A percentile compares a stretch with the other conserved stretches of the same genome.
phyloP scores from a whole-genome alignment of 306 rosid species.

The Begonia peltatifolia region DNA sequence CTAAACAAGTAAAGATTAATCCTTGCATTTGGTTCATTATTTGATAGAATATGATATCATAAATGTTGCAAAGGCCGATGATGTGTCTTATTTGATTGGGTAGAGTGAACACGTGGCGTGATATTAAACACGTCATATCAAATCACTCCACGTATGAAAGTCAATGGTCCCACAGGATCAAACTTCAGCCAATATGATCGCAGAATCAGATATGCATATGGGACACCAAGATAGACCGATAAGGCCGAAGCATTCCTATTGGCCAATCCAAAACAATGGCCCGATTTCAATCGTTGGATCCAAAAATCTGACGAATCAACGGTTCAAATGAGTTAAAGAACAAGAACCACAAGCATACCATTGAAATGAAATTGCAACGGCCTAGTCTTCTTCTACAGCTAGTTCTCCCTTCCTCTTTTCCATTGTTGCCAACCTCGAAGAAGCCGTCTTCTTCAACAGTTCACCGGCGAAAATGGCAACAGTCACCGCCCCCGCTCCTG shows the following conservation, averaged over 20 bases:
- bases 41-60: too few species aligned
- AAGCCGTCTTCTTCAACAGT: neutral
- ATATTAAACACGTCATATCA: slow-evolving; percentile 10
- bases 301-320: slow-evolving; percentile 34
- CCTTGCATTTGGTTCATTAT: too few species aligned
- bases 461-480: slow-evolving; percentile 57
- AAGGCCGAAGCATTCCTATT: slow-evolving; percentile 29
- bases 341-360: slow-evolving; percentile 44
- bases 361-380: slow-evolving; percentile 27
- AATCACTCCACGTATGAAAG: slow-evolving; percentile 7
- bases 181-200: slow-evolving; percentile 30
- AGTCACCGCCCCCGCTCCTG: slow-evolving; percentile 73
- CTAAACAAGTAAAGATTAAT: too few species aligned
- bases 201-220: slow-evolving; percentile 44
- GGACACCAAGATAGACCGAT: slow-evolving; percentile 55
- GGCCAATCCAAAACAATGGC: slow-evolving; percentile 17
- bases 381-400: neutral
- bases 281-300: slow-evolving; percentile 28
- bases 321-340: slow-evolving; percentile 9
- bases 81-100: slow-evolving; percentile 20
- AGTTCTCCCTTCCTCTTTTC: neutral
- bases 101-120: slow-evolving; percentile 8
- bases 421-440: neutral
- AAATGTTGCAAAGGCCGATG: too few species aligned
- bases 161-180: slow-evolving; percentile 36